These are phyloP conservation scores for Tilletia caries DNA, from an alignment of 1,284 basidiomycete genomes.

Conservation along the genomic window DNA sequence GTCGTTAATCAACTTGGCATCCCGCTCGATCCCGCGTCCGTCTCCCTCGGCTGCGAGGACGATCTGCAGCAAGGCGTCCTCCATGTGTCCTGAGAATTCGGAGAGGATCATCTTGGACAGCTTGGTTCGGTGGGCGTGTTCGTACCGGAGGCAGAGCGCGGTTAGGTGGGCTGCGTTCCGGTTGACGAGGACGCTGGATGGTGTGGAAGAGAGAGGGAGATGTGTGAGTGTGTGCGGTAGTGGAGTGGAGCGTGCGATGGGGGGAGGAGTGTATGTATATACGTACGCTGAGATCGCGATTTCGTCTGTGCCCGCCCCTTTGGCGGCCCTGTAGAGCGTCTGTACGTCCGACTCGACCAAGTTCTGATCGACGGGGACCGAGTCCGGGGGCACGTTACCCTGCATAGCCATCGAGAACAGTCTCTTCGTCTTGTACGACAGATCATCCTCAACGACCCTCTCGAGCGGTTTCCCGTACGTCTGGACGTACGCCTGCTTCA, in stretches of 20 bases:
- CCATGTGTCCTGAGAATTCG: constrained; percentile 50
- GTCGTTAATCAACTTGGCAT: constrained; percentile 47
- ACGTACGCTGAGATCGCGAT: constrained; percentile 26
- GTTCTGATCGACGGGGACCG: constrained; percentile 30
- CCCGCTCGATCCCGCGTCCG: constrained; percentile 42
- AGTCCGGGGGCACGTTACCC: constrained; percentile 41
- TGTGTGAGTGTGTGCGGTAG: neutral
- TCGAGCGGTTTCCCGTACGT: constrained; percentile 44
- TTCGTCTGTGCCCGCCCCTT: constrained; percentile 42
- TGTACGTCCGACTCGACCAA: constrained; percentile 33
- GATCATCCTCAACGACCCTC: constrained; percentile 48
- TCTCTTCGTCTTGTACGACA: constrained; percentile 51
- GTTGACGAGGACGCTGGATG: constrained; percentile 45
- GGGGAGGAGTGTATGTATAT: neutral
- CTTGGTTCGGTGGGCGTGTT: constrained; percentile 25
- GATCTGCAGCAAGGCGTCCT: constrained; percentile 45
- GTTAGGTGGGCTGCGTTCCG: constrained; percentile 45
- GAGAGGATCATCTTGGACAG: constrained; percentile 44
- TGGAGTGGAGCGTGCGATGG: neutral
- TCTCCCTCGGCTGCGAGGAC: constrained; percentile 49
- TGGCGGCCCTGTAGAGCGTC: constrained; percentile 27
- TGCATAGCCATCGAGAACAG: constrained; percentile 47
- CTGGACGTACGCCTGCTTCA: constrained; percentile 47
- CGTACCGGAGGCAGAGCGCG: constrained; percentile 46
- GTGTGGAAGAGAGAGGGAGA: neutral